Conservation (phyloP, 495 filamentous ascomycete genomes). For the Cercophora samala region DNA sequence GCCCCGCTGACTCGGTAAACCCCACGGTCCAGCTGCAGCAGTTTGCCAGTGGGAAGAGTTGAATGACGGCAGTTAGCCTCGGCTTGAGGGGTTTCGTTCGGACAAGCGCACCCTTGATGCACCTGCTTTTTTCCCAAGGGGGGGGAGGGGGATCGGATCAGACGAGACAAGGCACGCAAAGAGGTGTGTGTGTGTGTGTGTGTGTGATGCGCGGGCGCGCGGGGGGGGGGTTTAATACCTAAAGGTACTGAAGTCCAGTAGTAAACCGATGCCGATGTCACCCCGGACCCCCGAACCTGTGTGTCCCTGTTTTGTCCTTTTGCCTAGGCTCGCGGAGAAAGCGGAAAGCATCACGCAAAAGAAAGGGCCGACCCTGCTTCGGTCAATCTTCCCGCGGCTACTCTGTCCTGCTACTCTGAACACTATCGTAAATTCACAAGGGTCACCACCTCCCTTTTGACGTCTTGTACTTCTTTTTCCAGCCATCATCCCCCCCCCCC, state of each 20-base stretch:
- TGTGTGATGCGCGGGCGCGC: too few relatives aligned
- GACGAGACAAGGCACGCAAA: neutral
- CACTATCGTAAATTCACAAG: constrained; percentile 11
- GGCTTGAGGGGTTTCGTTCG: constrained; percentile 31
- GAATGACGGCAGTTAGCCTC: constrained; percentile 35
- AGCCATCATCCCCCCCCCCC: neutral
- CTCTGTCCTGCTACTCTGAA: constrained; percentile 9
- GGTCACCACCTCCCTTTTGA: neutral
- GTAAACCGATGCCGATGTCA: constrained; percentile 12
- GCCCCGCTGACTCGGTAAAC: constrained; percentile 22
- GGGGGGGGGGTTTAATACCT: neutral
- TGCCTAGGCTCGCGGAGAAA: constrained; percentile 27
- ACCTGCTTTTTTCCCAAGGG: neutral
- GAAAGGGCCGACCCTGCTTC: constrained; percentile 16
- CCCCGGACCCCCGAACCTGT: constrained; percentile 13
- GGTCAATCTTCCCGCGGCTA: constrained; percentile 22
- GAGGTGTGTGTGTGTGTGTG: neutral
- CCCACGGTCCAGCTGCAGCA: constrained; percentile 12
- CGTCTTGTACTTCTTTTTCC: neutral
- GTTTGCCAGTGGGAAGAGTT: constrained; percentile 11
- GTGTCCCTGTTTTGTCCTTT: neutral
- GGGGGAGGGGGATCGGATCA: too few relatives aligned
- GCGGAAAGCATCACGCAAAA: constrained; percentile 4
- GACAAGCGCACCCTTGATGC: constrained; percentile 22
- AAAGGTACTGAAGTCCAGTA: neutral